phyloP scores from a whole-genome alignment of 2,329 filamentous ascomycete species.

The Neocatenulostroma microsporum region DNA sequence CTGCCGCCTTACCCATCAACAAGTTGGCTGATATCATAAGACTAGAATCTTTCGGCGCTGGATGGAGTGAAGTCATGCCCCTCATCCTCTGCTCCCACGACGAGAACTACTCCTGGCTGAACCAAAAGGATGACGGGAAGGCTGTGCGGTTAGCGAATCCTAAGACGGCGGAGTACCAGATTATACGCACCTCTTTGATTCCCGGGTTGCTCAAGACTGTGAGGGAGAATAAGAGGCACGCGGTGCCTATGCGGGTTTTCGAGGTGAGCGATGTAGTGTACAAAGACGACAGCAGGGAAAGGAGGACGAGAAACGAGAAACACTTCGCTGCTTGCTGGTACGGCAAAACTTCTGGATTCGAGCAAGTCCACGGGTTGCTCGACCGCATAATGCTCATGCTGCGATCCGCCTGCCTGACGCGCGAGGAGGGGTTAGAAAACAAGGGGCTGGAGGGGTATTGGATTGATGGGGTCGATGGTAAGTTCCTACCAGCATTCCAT shows the following conservation, averaged over 20 bases:
- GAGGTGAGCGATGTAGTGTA: constrained; percentile 86
- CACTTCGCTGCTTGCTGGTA: constrained; percentile 96
- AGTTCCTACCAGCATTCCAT: constrained; percentile 19
- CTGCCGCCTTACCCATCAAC: constrained; percentile 81
- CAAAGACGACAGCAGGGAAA: constrained; percentile 74
- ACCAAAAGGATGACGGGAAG: constrained; percentile 72
- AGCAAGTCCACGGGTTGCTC: constrained; percentile 86
- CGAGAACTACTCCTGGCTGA: constrained; percentile 95
- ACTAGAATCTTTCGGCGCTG: constrained; percentile 81
- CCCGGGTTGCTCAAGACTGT: constrained; percentile 90
- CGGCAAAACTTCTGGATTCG: constrained; percentile 89
- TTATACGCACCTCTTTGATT: constrained; percentile 78
- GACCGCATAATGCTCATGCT: constrained; percentile 93
- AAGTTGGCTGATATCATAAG: constrained; percentile 90
- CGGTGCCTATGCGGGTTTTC: constrained; percentile 84
- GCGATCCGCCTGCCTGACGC: constrained; percentile 68
- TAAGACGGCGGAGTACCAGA: constrained; percentile 88
- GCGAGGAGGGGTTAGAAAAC: constrained; percentile 57
- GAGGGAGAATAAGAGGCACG: constrained; percentile 83
- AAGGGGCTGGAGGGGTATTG: constrained; percentile 60
- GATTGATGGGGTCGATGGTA: constrained; percentile 83
- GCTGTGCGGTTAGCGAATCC: constrained; percentile 84
- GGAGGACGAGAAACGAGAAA: constrained; percentile 83
- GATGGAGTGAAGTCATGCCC: constrained; percentile 94
- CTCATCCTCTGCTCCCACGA: constrained; percentile 95